Conservation (phyloP, 2,329 filamentous ascomycete genomes). For the Ramularia endophylla region DNA sequence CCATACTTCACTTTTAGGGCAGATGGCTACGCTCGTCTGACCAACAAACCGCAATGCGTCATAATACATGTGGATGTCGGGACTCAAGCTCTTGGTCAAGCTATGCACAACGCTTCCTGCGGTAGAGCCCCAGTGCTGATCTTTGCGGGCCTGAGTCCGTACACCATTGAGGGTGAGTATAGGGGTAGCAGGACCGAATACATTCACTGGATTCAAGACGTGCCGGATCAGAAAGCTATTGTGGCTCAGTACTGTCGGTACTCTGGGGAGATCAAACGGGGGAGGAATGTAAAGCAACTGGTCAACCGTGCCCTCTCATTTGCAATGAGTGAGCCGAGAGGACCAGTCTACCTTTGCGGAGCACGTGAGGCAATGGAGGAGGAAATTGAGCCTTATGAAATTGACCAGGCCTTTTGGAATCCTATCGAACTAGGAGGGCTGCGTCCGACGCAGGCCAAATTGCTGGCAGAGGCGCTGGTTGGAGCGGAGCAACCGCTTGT, state of each 20-base stretch:
- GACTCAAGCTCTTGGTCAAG: constrained; percentile 70
- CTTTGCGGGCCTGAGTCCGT: constrained; percentile 72
- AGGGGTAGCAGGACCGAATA: constrained; percentile 74
- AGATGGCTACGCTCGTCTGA: constrained; percentile 70
- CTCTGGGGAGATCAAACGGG: constrained; percentile 73
- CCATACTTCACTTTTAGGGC: too few species aligned
- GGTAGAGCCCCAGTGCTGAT: constrained; percentile 70
- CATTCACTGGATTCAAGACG: constrained; percentile 82
- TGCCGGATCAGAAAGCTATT: constrained; percentile 75
- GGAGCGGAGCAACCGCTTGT: constrained; percentile 61
- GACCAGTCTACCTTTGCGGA: constrained; percentile 73
- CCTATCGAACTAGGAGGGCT: constrained; percentile 63
- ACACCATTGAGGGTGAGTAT: constrained; percentile 71
- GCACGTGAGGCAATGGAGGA: constrained; percentile 81
- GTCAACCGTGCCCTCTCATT: constrained; percentile 81
- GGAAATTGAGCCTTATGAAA: constrained; percentile 65
- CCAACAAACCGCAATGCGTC: constrained; percentile 67
- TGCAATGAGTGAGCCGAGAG: constrained; percentile 68
- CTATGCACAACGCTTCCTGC: constrained; percentile 71
- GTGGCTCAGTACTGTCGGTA: constrained; percentile 82
- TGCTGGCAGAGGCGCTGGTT: constrained; percentile 58
- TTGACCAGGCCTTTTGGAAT: constrained; percentile 66
- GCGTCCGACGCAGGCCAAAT: constrained; percentile 47
- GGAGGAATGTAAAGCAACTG: constrained; percentile 82
- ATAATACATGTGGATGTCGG: constrained; percentile 79